phyloP scores from a whole-genome alignment of 768 basidiomycete genomes.

The Tricholoma flavovirens region DNA sequence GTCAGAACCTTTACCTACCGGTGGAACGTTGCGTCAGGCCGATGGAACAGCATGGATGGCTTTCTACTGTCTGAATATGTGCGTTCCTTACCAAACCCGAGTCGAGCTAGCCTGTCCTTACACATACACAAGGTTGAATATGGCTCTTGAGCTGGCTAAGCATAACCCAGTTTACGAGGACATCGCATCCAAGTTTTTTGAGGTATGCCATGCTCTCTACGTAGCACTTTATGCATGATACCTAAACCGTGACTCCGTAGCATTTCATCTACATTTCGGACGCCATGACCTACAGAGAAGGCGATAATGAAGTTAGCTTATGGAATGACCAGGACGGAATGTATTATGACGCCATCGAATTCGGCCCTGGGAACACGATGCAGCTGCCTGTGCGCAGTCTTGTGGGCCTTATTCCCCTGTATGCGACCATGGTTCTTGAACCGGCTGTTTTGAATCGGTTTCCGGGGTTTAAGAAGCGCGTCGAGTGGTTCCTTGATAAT shows the following conservation, averaged over 20 bases:
- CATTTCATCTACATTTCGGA: slow-evolving; percentile 99
- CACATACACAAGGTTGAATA: slow-evolving; percentile 66
- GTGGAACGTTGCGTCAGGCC: slow-evolving; percentile 89
- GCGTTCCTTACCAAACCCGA: slow-evolving; percentile 16
- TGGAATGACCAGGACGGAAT: slow-evolving; percentile 98
- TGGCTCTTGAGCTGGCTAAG: slow-evolving; percentile 95
- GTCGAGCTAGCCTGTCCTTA: slow-evolving; percentile 3
- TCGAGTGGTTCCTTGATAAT: slow-evolving; percentile 98
- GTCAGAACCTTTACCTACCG: slow-evolving; percentile 93
- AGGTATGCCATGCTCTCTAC: slow-evolving; percentile 38
- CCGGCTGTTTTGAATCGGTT: slow-evolving; percentile 84
- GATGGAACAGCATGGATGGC: slow-evolving; percentile 99
- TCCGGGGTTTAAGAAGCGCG: slow-evolving; percentile 96
- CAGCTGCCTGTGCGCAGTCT: slow-evolving; percentile 92
- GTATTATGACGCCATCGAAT: slow-evolving; percentile 97
- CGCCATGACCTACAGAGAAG: slow-evolving; percentile 90
- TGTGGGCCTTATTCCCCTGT: slow-evolving; percentile 96
- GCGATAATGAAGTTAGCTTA: slow-evolving; percentile 73
- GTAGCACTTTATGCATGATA: not conserved
- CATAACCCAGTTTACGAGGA: slow-evolving; percentile 98
- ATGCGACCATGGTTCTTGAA: slow-evolving; percentile 91
- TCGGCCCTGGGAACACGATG: slow-evolving; percentile 74
- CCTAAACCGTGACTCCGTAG: slow-evolving; percentile 30
- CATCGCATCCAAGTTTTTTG: slow-evolving; percentile 97
- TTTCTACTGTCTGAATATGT: slow-evolving; percentile 97